phyloP scores from a whole-genome alignment of 176 grass and related monocot species.

The Ampelocalamus luodianensis region DNA sequence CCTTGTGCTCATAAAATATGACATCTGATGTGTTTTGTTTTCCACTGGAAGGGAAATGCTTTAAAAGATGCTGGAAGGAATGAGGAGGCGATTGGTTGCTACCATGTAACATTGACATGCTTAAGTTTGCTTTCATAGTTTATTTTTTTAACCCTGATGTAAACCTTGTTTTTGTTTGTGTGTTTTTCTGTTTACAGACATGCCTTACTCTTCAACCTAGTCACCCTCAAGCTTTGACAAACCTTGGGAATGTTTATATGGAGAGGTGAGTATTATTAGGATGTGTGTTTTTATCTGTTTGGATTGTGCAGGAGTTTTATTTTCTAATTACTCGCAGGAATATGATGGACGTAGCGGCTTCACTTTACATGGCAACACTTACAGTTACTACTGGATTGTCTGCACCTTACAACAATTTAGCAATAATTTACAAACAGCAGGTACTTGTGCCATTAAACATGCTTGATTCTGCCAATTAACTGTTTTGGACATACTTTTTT shows the following conservation, averaged over 20 bases:
- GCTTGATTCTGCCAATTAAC: neutral
- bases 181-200: constrained; percentile 48
- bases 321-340: constrained; percentile 47
- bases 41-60: constrained; percentile 63
- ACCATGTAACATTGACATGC: constrained; percentile 37
- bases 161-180: neutral
- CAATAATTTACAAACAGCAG: constrained; percentile 74
- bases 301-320: constrained; percentile 10
- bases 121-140: constrained; percentile 14
- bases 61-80: constrained; percentile 68
- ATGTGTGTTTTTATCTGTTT: neutral
- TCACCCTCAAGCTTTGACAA: constrained; percentile 75
- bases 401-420: constrained; percentile 74
- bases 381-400: constrained; percentile 64
- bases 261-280: constrained; percentile 49
- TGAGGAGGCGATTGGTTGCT: constrained; percentile 63
- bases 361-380: constrained; percentile 66
- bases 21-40: neutral
- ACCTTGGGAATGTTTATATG: constrained; percentile 73
- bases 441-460: constrained; percentile 16
- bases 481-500: neutral
- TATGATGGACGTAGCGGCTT: constrained; percentile 55
- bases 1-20: neutral
- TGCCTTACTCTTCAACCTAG: constrained; percentile 67
- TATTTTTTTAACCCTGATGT: neutral